Conservation (phyloP, 2,329 filamentous ascomycete species). For the Coniella vitis region DNA sequence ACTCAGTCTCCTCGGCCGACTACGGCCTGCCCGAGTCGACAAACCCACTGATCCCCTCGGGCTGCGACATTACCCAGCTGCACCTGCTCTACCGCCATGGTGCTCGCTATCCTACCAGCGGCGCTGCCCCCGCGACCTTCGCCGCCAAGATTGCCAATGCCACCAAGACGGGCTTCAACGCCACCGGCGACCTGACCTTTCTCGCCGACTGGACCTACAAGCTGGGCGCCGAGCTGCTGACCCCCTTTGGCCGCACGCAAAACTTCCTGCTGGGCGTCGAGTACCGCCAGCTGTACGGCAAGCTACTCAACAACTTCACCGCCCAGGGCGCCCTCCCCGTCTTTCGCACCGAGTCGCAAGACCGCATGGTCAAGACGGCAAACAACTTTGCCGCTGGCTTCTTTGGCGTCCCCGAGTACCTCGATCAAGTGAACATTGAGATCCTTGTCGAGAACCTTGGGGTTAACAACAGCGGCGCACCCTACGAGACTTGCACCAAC, state of each 20-base stretch:
- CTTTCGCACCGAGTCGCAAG: constrained; percentile 27
- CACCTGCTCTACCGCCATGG: constrained; percentile 28
- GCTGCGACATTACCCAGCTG: constrained; percentile 26
- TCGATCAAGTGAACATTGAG: constrained; percentile 27
- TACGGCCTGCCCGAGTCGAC: constrained; percentile 24
- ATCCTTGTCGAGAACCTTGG: constrained; percentile 25
- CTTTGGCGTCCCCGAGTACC: constrained; percentile 28
- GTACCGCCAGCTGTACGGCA: constrained; percentile 34
- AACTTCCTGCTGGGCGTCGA: constrained; percentile 33
- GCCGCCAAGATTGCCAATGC: constrained; percentile 28
- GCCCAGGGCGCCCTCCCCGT: constrained; percentile 31
- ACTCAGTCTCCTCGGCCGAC: constrained; percentile 26
- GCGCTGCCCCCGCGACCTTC: constrained; percentile 24
- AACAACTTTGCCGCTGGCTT: constrained; percentile 28
- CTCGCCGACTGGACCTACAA: constrained; percentile 28
- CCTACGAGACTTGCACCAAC: constrained; percentile 24
- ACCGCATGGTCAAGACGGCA: constrained; percentile 28
- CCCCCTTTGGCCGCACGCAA: constrained; percentile 33
- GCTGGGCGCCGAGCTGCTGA: constrained; percentile 29
- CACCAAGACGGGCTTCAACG: constrained; percentile 26
- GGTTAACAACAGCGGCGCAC: constrained; percentile 25
- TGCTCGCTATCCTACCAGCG: constrained; percentile 26
- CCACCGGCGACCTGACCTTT: constrained; percentile 24
- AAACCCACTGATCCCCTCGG: constrained; percentile 24
- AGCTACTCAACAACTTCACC: constrained; percentile 37